Conservation (phyloP, 2,329 filamentous ascomycete species). For the Diaporthe sp. region DNA sequence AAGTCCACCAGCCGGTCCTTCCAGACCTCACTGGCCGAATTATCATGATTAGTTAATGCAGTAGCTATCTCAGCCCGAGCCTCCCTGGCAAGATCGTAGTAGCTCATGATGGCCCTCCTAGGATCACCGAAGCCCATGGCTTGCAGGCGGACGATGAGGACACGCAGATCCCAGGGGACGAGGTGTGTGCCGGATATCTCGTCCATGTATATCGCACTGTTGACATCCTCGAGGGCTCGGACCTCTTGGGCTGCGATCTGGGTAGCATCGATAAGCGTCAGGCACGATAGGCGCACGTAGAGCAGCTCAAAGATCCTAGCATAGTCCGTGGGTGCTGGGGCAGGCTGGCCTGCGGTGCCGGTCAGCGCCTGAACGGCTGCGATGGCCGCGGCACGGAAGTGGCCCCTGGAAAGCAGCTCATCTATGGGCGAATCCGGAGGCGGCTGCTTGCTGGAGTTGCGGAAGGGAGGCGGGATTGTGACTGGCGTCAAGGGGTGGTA, state of each 20-base stretch:
- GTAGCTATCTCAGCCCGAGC: constrained; percentile 73
- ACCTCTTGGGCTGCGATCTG: constrained; percentile 78
- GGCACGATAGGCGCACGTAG: constrained; percentile 84
- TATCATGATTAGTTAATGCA: constrained; percentile 60
- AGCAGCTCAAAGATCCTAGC: constrained; percentile 81
- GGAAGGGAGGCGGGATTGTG: constrained; percentile 75
- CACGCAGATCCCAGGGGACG: constrained; percentile 88
- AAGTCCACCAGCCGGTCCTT: constrained; percentile 79
- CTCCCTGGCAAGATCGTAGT: constrained; percentile 89
- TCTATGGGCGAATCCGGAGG: constrained; percentile 74
- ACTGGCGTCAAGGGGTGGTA: constrained; percentile 84
- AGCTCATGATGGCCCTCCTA: constrained; percentile 86
- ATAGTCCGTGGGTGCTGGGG: constrained; percentile 68
- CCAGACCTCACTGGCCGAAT: constrained; percentile 76
- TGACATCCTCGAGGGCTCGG: constrained; percentile 74
- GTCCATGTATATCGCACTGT: constrained; percentile 69
- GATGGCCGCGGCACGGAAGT: constrained; percentile 85
- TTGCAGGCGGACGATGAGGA: constrained; percentile 86
- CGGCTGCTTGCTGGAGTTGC: constrained; percentile 76
- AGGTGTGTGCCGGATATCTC: constrained; percentile 71
- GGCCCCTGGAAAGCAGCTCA: constrained; percentile 77
- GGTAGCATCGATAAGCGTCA: constrained; percentile 83
- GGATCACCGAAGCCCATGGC: constrained; percentile 89
- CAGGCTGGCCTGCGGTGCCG: constrained; percentile 55
- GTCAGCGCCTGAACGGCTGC: constrained; percentile 74